phyloP scores from a whole-genome alignment of 768 basidiomycete species.

The Coprinellus micaceus region DNA sequence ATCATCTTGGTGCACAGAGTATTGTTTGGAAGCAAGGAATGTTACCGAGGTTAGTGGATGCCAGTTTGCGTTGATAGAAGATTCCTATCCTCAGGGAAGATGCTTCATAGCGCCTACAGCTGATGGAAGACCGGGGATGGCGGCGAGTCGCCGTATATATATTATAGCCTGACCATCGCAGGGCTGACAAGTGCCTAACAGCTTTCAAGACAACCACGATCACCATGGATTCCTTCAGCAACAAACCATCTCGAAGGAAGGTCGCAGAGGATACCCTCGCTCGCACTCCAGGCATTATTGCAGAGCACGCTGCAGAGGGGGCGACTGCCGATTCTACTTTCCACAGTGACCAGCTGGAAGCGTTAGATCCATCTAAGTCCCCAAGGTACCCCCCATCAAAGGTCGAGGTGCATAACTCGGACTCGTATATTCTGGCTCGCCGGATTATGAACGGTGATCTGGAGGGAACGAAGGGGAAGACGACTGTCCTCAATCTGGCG shows the following conservation, averaged over 20 bases:
- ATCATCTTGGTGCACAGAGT: too few species aligned
- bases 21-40: too few species aligned
- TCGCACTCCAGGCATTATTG: constrained; percentile 23
- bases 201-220: background rate
- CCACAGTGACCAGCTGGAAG: constrained; percentile 22
- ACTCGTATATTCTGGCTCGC: constrained; percentile 36
- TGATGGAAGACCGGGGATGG: too few species aligned
- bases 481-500: constrained; percentile 37
- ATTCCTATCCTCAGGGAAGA: too few species aligned
- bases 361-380: constrained; percentile 16
- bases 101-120: too few species aligned
- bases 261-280: constrained; percentile 28
- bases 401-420: constrained; percentile 31
- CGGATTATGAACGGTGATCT: constrained; percentile 24
- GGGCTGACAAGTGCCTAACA: too few species aligned
- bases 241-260: background rate
- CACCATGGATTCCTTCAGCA: background rate
- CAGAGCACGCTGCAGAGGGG: constrained; percentile 24
- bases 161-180: too few species aligned
- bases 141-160: too few species aligned
- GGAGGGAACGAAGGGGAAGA: constrained; percentile 22
- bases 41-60: too few species aligned
- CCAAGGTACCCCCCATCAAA: constrained; percentile 15
- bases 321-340: constrained; percentile 30
- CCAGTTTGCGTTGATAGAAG: too few species aligned